phyloP scores from a whole-genome alignment of 2,329 filamentous ascomycete species.

The Decorospora gaudefroyi region DNA sequence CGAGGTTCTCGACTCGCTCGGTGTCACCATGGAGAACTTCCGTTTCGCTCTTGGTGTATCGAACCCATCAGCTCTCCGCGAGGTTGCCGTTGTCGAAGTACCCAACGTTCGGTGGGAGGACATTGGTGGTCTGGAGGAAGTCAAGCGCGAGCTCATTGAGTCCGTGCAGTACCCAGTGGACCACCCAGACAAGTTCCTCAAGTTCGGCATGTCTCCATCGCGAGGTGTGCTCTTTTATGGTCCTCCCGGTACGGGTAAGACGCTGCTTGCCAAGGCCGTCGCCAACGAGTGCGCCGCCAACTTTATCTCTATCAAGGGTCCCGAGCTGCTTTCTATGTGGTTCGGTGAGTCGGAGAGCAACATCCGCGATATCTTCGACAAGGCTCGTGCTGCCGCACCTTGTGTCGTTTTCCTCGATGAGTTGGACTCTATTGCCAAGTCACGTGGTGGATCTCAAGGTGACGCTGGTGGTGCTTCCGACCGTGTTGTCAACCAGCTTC shows the following conservation, averaged over 20 bases:
- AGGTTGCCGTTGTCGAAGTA: conserved; percentile 98
- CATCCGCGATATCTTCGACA: conserved; percentile 99
- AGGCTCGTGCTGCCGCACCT: conserved; percentile 95
- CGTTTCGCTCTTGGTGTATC: conserved; percentile 96
- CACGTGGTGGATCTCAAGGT: conserved; percentile 92
- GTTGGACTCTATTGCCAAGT: conserved; percentile 98
- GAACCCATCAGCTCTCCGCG: conserved; percentile 97
- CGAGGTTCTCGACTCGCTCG: conserved; percentile 95
- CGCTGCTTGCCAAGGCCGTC: conserved; percentile 97
- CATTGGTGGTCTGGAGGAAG: conserved; percentile 94
- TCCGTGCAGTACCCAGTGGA: conserved; percentile 99
- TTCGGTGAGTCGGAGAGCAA: conserved; percentile 99
- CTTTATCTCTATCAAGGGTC: conserved; percentile 99
- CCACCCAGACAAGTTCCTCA: conserved; percentile 99
- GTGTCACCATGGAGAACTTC: conserved; percentile 99
- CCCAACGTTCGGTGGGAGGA: conserved; percentile 99
- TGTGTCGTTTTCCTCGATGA: conserved; percentile 99
- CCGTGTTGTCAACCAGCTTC: conserved; percentile 98
- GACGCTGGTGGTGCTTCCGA: conserved; percentile 98
- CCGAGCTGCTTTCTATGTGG: conserved; percentile 99
- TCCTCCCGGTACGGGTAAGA: conserved; percentile 99
- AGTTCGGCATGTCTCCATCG: conserved; percentile 97
- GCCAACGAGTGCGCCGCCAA: conserved; percentile 99
- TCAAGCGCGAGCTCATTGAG: conserved; percentile 99
- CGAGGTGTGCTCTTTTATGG: conserved; percentile 99